Conservation (phyloP, 768 basidiomycete species). For the Xerocomellus intermedius region DNA sequence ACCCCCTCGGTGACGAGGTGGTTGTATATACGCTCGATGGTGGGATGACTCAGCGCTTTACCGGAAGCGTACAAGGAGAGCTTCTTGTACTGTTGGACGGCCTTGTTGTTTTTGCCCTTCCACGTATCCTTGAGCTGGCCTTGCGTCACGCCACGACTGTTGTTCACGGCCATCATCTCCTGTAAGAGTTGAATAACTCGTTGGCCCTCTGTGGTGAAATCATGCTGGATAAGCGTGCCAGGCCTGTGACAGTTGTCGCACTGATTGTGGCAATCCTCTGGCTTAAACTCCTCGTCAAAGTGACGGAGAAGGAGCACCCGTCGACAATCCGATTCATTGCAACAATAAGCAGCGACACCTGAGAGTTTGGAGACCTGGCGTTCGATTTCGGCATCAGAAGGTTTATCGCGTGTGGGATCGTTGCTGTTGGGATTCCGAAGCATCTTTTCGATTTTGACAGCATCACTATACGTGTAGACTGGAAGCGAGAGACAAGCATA, state of each 20-base stretch:
- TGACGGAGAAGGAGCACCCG: slow-evolving; percentile 85
- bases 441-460: slow-evolving; percentile 51
- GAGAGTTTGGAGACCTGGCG: slow-evolving; percentile 64
- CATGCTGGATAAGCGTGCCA: slow-evolving; percentile 43
- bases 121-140: slow-evolving; percentile 60
- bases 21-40: slow-evolving; percentile 66
- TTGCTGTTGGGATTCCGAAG: slow-evolving; percentile 53
- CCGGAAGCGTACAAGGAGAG: slow-evolving; percentile 56
- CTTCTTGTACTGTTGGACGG: slow-evolving; percentile 45
- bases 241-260: slow-evolving; percentile 83
- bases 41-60: slow-evolving; percentile 45
- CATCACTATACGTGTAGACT: slow-evolving; percentile 72
- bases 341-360: slow-evolving; percentile 76
- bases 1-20: slow-evolving; percentile 51
- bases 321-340: slow-evolving; percentile 81
- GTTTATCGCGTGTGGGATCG: slow-evolving; percentile 32
- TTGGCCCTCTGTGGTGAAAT: slow-evolving; percentile 61
- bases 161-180: slow-evolving; percentile 40
- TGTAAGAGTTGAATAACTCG: slow-evolving; percentile 60
- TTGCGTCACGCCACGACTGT: slow-evolving; percentile 55
- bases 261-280: slow-evolving; percentile 56
- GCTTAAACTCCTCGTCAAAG: slow-evolving; percentile 81
- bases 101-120: slow-evolving; percentile 54
- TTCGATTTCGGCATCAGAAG: slow-evolving; percentile 51
- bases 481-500: not conserved